Percentiles rank a stretch among this genome's conserved stretches.
Conservation (phyloP, 371 early-diverging fungal species). For the Mycotypha africana region DNA sequence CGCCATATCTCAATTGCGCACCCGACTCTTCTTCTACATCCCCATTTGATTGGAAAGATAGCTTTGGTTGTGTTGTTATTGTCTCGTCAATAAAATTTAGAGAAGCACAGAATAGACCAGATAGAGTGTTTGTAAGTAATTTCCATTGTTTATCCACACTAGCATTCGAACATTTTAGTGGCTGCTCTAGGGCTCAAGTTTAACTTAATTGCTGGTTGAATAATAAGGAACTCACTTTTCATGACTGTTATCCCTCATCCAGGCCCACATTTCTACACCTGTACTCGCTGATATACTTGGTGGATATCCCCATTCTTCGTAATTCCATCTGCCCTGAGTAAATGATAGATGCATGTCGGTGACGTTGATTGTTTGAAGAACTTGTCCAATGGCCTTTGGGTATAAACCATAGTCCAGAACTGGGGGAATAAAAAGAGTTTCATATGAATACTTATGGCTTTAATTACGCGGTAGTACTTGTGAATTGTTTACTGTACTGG, state of each 20-base stretch:
- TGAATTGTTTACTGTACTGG: slow-evolving; percentile 10
- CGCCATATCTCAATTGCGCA: slow-evolving; percentile 70
- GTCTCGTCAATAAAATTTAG: slow-evolving; percentile 87
- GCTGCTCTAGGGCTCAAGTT: no score
- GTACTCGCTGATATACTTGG: slow-evolving; percentile 55
- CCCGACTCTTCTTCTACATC: slow-evolving; percentile 9
- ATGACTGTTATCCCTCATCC: slow-evolving; percentile 46
- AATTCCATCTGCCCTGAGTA: slow-evolving; percentile 87
- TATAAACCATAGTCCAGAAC: slow-evolving; percentile 71
- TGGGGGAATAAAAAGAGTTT: no score
- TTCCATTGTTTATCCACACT: slow-evolving; percentile 76
- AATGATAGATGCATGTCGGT: slow-evolving; percentile 81
- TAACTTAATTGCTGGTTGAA: neutral
- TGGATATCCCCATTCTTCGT: slow-evolving; percentile 74
- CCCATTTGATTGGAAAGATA: slow-evolving; percentile 48
- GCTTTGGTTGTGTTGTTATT: slow-evolving; percentile 65
- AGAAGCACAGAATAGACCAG: slow-evolving; percentile 94
- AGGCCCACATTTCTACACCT: slow-evolving; percentile 80
- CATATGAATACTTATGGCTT: neutral
- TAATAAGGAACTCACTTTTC: neutral
- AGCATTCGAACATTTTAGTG: neutral
- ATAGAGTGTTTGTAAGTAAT: slow-evolving; percentile 83
- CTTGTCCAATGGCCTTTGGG: slow-evolving; percentile 83
- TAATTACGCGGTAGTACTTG: neutral
- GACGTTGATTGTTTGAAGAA: slow-evolving; percentile 69